Evolutionary conservation across 805 yeast species (phyloP), one percentile per base, ranked within the genome.

Genomic region (Wickerhamomyces bisporus): DNA sequence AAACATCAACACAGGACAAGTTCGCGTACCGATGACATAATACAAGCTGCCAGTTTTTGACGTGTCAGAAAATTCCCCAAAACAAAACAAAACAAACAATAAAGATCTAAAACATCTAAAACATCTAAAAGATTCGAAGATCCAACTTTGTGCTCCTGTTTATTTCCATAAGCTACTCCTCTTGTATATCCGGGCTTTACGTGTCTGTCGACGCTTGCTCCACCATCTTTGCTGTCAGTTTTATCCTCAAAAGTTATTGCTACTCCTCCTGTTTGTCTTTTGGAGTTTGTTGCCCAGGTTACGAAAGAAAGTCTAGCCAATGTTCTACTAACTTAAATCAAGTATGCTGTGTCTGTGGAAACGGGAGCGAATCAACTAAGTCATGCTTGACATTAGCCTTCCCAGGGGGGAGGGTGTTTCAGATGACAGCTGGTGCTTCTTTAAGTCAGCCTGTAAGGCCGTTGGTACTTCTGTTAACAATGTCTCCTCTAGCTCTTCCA

Each of bases 231-330:
- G 6, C 15, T 30, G 10, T 18, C 32, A 4, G 9, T 48, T 11
- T 40, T 53, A 14, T 41, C 50, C 27, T 14, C 36, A 15, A 27
- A 42, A 28, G 58, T 40, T 28, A 71, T 72, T 21, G 74, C 85
- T 38, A 70, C 91, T 38, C 93, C 96, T 36, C 96, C 96, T 43
- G 96, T 96, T 28, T 88, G 96, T 70, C 66, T 88, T 48, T 71
- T 88, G 60, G 94, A 95, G 28, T 87, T 96, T 75, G 91, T 85
- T 41, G 73, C 86, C 40, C 71, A 76, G 53, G 89, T 83, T 38
- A 68, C 73, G 44, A 73, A 73, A 58, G n/a, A n/a, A 44, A 52
- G 4, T 70, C 79, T n/a, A 62, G 75, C 30, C 43, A 65, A 33
- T 84, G 93, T 64, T 49, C 65, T 42, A 67, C 79, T 40, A n/a